Evolutionary conservation across 139 green algal species (phyloP), one percentile per base, ranked within the genome.

Genomic region (Tetradesmus obliquus): DNA sequence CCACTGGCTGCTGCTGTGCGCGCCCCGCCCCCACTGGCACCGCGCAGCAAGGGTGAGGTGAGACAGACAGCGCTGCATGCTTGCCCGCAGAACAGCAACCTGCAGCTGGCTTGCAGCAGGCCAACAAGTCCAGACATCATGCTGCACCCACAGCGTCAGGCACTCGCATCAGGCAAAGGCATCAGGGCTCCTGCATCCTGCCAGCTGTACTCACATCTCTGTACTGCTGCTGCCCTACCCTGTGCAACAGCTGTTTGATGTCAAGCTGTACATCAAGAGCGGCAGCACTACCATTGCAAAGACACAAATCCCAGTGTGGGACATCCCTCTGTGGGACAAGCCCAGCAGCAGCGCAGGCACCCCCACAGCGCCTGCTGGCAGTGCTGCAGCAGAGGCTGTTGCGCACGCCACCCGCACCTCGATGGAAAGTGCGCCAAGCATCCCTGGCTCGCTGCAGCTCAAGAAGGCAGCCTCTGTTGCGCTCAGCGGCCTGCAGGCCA

Each of bases 221-320:
- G 62, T 13, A 12, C 10, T 82, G 76, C n/a, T 55, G 76, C 20
- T 82, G 76, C 3, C n/a, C 24, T 82, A 10, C 32, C 79, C 3
- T 58, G 45, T 24, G 6, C 22, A 66, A 51, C 88, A 92, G 90
- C 32, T 92, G 24, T 19, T 81, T 82, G 90, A 92, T 45, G 55
- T 92, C 51, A 90, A 90, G 72, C 12, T 92, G 58, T 90, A 90
- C 83, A 58, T 92, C 69, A 90, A 88, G 89, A 85, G 79, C 22
- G 55, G 12, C n/a, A 69, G 32, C 17, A 82, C 69, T 55, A 90
- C 84, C 12, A 80, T 90, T 20, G 83, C 90, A 55, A 92, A 92
- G 45, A 87, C 90, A 1, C 90, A 92, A 51, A 90, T 92, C 55
- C 90, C 90, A 10, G 22, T 92, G 1, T 89, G 69, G 82, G 55